Evolutionary conservation across 2,329 filamentous ascomycete genomes (phyloP).

Genomic region (Akanthomyces uredinophilus): DNA sequence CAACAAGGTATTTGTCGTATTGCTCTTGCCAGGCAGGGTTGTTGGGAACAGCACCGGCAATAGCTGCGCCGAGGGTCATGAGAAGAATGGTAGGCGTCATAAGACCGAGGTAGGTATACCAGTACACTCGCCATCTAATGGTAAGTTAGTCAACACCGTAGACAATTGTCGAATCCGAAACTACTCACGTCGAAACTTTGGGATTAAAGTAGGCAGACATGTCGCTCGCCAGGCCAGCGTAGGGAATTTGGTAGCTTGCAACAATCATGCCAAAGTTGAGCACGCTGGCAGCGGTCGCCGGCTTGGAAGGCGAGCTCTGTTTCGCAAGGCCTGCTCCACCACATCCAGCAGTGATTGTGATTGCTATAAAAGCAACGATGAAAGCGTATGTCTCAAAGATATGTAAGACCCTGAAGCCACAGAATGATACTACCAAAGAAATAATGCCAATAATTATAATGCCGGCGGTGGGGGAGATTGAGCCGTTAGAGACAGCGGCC

Average conservation of each 20-base stretch:
- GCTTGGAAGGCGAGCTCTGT: slow-evolving; percentile 37
- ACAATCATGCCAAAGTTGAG: slow-evolving; percentile 57
- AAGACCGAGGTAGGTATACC: slow-evolving; percentile 53
- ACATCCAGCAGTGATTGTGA: slow-evolving; percentile 50
- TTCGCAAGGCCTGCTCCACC: slow-evolving; percentile 45
- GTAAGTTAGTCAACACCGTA: neutral
- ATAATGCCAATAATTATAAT: slow-evolving; percentile 57
- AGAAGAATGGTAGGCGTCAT: slow-evolving; percentile 50
- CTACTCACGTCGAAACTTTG: slow-evolving; percentile 43
- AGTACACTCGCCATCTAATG: slow-evolving; percentile 40
- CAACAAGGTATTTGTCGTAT: slow-evolving; percentile 49
- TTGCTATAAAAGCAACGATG: slow-evolving; percentile 49
- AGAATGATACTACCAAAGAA: slow-evolving; percentile 56
- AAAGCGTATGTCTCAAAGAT: slow-evolving; percentile 54
- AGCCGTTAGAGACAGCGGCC: slow-evolving; percentile 45
- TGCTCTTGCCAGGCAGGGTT: slow-evolving; percentile 48
- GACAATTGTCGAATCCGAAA: neutral
- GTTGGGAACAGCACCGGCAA: slow-evolving; percentile 53
- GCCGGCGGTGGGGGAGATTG: slow-evolving; percentile 48
- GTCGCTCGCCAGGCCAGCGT: slow-evolving; percentile 53
- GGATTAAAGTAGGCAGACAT: slow-evolving; percentile 58
- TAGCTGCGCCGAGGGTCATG: slow-evolving; percentile 60
- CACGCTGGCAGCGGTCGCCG: slow-evolving; percentile 41
- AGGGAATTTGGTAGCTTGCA: slow-evolving; percentile 60
- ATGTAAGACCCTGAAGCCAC: slow-evolving; percentile 53